phyloP scores from a whole-genome alignment of 768 basidiomycete species.

The Dioszegia hungarica region DNA sequence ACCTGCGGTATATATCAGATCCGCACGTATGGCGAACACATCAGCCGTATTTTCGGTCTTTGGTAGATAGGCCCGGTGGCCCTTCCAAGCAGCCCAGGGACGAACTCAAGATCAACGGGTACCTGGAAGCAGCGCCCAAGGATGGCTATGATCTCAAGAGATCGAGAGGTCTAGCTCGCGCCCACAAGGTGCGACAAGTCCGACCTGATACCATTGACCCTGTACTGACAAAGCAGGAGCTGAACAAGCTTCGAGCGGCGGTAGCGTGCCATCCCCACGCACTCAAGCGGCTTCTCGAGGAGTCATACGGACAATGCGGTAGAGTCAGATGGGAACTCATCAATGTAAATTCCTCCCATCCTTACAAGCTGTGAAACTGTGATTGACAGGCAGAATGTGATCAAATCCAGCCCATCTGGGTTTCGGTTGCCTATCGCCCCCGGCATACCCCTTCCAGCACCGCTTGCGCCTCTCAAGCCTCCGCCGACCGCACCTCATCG shows the following conservation, averaged over 20 bases:
- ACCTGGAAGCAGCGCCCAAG: too few species aligned
- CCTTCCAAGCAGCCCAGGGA: too few species aligned
- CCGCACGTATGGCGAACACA: conserved; percentile 33
- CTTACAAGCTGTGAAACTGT: too few species aligned
- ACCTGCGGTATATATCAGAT: conserved; percentile 30
- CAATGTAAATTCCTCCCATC: conserved; percentile 10
- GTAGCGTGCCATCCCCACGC: conserved; percentile 40
- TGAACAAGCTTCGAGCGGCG: conserved; percentile 28
- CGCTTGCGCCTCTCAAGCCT: conserved; percentile 23
- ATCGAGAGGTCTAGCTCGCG: background rate
- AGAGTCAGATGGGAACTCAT: conserved; percentile 17
- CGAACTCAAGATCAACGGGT: too few species aligned
- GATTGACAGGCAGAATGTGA: background rate
- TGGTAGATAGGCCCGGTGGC: background rate
- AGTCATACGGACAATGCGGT: conserved; percentile 28
- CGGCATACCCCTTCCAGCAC: conserved; percentile 9
- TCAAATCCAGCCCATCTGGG: background rate
- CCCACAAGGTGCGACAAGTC: conserved; percentile 3
- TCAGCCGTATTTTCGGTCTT: conserved; percentile 13
- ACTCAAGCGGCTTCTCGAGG: conserved; percentile 24
- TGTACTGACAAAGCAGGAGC: conserved; percentile 13
- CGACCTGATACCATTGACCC: background rate
- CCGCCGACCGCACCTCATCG: background rate
- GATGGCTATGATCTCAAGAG: too few species aligned
- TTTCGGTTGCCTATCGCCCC: too few species aligned